These are phyloP conservation scores for Scolecobasidium constrictum DNA, from an alignment of 2,329 filamentous ascomycete species.

Conservation along the genomic window DNA sequence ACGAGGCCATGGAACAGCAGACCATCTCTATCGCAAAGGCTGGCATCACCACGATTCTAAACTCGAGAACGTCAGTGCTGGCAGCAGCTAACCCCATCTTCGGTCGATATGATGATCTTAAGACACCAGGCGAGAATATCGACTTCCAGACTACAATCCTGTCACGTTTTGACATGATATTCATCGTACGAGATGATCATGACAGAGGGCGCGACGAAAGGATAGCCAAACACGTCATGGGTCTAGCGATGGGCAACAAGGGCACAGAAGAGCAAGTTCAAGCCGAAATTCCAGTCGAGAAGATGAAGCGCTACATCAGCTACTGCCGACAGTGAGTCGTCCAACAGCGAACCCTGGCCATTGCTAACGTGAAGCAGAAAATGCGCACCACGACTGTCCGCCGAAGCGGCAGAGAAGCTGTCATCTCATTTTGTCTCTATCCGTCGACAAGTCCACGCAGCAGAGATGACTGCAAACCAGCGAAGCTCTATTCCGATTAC, in stretches of 20 bases:
- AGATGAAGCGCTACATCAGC: constrained; percentile 94
- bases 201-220: constrained; percentile 79
- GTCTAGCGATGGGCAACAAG: constrained; percentile 86
- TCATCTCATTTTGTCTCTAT: constrained; percentile 97
- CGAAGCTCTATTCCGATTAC: constrained; percentile 95
- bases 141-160: constrained; percentile 98
- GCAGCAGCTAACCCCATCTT: constrained; percentile 97
- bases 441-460: constrained; percentile 81
- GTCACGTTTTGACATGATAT: constrained; percentile 99
- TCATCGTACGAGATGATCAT: constrained; percentile 95
- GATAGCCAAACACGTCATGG: constrained; percentile 95
- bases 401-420: constrained; percentile 88
- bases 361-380: constrained; percentile 43
- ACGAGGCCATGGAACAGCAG: constrained; percentile 99
- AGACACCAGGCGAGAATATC: constrained; percentile 95
- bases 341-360: background rate
- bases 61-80: constrained; percentile 87
- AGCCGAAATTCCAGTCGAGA: constrained; percentile 85
- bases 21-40: constrained; percentile 98
- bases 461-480: constrained; percentile 79
- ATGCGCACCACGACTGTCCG: constrained; percentile 81
- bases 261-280: constrained; percentile 73
- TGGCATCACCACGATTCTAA: constrained; percentile 95
- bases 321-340: constrained; percentile 88
- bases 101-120: constrained; percentile 95